Evolutionary conservation across 2,329 filamentous ascomycete genomes (phyloP), one percentile per base, ranked within the genome.

Genomic region (Zalaria obscura): DNA sequence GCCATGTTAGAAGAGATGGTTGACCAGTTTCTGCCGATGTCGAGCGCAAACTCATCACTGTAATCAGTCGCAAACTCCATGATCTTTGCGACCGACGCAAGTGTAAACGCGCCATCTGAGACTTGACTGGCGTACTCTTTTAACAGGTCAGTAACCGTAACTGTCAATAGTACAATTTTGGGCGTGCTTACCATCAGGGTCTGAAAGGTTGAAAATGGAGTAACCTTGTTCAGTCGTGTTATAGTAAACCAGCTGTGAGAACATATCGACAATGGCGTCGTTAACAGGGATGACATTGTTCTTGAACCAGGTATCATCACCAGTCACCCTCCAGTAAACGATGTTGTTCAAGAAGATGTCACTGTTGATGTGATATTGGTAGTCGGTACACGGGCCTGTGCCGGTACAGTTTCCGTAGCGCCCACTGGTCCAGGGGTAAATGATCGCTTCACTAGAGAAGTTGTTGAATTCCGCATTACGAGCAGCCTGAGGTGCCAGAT

Each of bases 301-400:
- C 11, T 67, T 65, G 58, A 80, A 78, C 44, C 66, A 69, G 2
- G 66, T 52, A 1, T 65, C 68, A 51, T 80, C 73, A 10, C 76
- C 77, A 37, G 72, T 77, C 2, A 70, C 67, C 10, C 73, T 64
- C 61, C 69, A 76, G 45, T 79, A 73, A 40, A 79, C 77, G 49
- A 73, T 67, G 45, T 80, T 63, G 1, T 74, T 67, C 27, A 81
- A 62, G 0, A 73, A 76, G 48, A 83, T 81, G 48, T 83, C 79
- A 5, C 77, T 76, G 49, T 83, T 83, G 32, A 83, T 50, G 55
- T 83, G 79, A 50, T 83, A 84, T 53, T 83, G 69, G 48, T 83
- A 83, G 55, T 83, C 78, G 50, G 77, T 80, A 55, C 79, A 83
- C 11, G 67, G 65, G 5, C 66, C 67, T n/a, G 63, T 67, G 2